Conservation (phyloP, 495 filamentous ascomycete species). For the Durotheca rogersii region DNA sequence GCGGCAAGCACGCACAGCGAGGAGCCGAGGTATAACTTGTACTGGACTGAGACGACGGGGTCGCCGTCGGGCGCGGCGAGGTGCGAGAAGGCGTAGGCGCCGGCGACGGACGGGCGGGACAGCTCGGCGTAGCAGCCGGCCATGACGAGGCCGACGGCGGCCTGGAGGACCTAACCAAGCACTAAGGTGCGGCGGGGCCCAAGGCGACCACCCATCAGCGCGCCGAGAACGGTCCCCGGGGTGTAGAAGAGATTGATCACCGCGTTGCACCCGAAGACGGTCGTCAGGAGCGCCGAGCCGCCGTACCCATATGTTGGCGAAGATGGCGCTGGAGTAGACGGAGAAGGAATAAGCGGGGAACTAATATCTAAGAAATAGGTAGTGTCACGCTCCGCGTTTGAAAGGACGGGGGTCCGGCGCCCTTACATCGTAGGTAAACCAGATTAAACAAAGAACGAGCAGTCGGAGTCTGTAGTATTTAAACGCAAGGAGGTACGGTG, state of each 20-base stretch:
- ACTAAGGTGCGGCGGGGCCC: constrained; percentile 73
- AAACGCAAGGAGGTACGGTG: constrained; percentile 56
- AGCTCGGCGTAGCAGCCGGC: constrained; percentile 68
- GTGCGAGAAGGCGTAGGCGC: constrained; percentile 76
- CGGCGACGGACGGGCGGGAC: constrained; percentile 64
- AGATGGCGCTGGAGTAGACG: constrained; percentile 72
- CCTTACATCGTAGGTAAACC: constrained; percentile 83
- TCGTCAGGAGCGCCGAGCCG: constrained; percentile 59
- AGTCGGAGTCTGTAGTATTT: constrained; percentile 64
- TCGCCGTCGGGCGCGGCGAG: constrained; percentile 65
- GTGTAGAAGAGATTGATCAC: constrained; percentile 85
- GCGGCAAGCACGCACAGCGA: constrained; percentile 64
- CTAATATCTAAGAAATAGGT: constrained; percentile 27
- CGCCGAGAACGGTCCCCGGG: constrained; percentile 76
- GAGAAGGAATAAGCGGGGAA: constrained; percentile 78
- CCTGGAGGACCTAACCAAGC: constrained; percentile 66
- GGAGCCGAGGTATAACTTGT: constrained; percentile 77
- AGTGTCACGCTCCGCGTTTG: too few relatives aligned
- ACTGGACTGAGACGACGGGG: constrained; percentile 51
- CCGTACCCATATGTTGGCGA: constrained; percentile 67
- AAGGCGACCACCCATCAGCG: constrained; percentile 69
- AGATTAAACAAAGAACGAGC: constrained; percentile 71
- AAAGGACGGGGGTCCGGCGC: not conserved
- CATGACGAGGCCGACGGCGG: constrained; percentile 85
- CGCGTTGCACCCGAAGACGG: constrained; percentile 81